A percentile compares a stretch with the other conserved stretches of the same genome.
Evolutionary conservation across 2,329 filamentous ascomycete genomes (phyloP).

Genomic region (Remersonia thermophila): DNA sequence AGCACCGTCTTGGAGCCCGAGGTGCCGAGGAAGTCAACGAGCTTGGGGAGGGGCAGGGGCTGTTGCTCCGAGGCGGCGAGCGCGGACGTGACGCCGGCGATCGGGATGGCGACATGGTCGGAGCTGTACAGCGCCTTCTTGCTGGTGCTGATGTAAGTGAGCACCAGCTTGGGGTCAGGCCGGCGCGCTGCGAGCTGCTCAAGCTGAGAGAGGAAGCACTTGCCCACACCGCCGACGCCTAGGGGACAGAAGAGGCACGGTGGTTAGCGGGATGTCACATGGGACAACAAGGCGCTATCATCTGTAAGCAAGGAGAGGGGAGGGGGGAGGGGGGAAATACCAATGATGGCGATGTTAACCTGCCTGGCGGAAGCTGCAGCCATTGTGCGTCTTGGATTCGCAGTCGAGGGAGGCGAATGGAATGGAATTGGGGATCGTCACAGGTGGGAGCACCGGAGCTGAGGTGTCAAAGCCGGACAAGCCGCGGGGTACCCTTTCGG

Average conservation of each 20-base stretch:
- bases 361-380: constrained; percentile 23
- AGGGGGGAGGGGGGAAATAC: constrained; percentile 17
- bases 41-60: constrained; percentile 54
- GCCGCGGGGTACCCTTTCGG: neutral
- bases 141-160: constrained; percentile 78
- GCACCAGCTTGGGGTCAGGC: constrained; percentile 56
- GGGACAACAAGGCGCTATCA: neutral
- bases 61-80: constrained; percentile 52
- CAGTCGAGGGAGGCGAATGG: too few relatives aligned
- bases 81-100: constrained; percentile 47
- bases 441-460: too few relatives aligned
- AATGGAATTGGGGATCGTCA: too few relatives aligned
- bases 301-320: neutral
- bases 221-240: constrained; percentile 90
- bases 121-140: constrained; percentile 67
- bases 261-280: constrained; percentile 2
- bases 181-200: constrained; percentile 52
- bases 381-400: constrained; percentile 17
- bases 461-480: neutral
- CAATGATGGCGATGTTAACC: constrained; percentile 33
- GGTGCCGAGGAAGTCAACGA: constrained; percentile 64
- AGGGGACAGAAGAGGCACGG: constrained; percentile 6
- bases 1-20: constrained; percentile 71
- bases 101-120: constrained; percentile 56
- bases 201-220: constrained; percentile 78